These are phyloP conservation scores for Pigoraptor vietnamica DNA, from an alignment of 78 protist species.

Conservation along the genomic window DNA sequence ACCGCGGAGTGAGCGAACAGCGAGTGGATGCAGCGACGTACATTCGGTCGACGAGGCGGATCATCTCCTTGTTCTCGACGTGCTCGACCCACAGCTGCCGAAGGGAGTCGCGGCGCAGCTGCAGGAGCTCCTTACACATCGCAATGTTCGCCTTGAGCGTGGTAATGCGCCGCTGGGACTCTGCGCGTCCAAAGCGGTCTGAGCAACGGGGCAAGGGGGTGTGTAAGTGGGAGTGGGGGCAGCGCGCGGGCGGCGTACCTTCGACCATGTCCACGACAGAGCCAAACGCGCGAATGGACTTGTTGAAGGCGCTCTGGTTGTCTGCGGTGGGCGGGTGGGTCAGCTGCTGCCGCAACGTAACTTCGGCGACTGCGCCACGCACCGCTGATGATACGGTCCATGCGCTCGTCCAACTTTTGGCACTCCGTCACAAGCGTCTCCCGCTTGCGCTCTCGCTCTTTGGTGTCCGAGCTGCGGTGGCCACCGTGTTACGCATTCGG, in stretches of 20 bases:
- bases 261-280: not conserved
- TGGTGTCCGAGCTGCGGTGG: not conserved
- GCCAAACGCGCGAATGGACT: not conserved
- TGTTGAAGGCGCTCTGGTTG: not conserved
- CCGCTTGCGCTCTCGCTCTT: not conserved
- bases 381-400: not conserved
- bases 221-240: too few species aligned
- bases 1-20: too few species aligned
- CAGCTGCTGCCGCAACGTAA: not conserved
- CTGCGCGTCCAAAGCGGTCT: not conserved
- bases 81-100: not conserved
- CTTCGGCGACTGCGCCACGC: not conserved
- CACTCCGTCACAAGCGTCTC: not conserved
- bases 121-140: not conserved
- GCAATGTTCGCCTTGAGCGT: not conserved
- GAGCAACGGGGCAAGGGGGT: too few species aligned
- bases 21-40: not conserved
- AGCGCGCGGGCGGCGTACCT: not conserved
- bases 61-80: conserved; percentile 4
- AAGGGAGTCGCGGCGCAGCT: not conserved
- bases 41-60: not conserved
- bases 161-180: not conserved
- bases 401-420: not conserved
- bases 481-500: not conserved
- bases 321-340: too few species aligned